Evolutionary conservation across 495 filamentous ascomycete genomes (phyloP).

Genomic region (Podospora tetraspora): DNA sequence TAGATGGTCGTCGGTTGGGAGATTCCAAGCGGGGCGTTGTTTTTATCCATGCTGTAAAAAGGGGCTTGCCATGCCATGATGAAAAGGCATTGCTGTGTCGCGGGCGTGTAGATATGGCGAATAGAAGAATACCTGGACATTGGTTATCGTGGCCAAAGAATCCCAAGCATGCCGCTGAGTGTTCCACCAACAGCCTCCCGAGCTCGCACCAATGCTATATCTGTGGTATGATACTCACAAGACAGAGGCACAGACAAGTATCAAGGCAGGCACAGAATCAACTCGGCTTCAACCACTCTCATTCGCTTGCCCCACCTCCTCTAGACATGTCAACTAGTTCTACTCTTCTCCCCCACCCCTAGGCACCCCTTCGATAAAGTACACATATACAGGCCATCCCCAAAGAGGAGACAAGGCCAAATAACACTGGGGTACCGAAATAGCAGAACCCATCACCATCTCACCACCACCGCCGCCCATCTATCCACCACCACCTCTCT

Average conservation of each 20-base stretch:
- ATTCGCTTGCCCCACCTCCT: background rate
- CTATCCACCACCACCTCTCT: background rate
- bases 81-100: background rate
- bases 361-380: background rate
- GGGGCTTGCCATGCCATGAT: background rate
- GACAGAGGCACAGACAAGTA: no score
- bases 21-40: background rate
- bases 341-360: background rate
- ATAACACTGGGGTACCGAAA: conserved; percentile 21
- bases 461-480: background rate
- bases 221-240: no score
- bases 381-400: background rate
- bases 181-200: background rate
- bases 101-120: background rate
- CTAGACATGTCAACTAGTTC: background rate
- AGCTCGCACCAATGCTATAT: no score
- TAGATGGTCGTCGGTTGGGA: background rate
- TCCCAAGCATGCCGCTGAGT: background rate
- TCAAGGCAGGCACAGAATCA: background rate
- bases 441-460: conserved; percentile 6
- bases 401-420: conserved; percentile 4
- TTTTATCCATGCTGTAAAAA: background rate
- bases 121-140: background rate
- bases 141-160: background rate
- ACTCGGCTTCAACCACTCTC: background rate